Evolutionary conservation across 441 rosid genomes (phyloP), one percentile per base, ranked within the genome.

Genomic region (Arabidopsis hybrid): DNA sequence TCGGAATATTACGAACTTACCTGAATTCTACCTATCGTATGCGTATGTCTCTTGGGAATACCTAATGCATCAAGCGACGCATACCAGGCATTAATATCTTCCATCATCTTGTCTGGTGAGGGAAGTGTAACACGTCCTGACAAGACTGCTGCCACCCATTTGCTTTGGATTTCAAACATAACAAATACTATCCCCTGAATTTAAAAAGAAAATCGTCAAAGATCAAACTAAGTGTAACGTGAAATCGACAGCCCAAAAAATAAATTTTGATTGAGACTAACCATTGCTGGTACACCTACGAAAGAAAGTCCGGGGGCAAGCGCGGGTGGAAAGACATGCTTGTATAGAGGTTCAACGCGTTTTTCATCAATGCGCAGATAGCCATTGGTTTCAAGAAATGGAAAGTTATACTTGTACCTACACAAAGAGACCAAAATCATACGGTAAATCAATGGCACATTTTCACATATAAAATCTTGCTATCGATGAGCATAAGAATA

Each of bases 301-400:
- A 91, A 91, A 13, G 97, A 91, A 64, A 93, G 88, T 74, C 83
- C 56, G 0, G 92, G 97, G 5, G 97, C 87, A 63, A 83, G 75
- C 14, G 29, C 72, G 0, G 92, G 91, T 8, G 96, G 91, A 42
- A 92, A 90, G 26, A 88, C 75, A 34, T 92, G 94, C 80, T 89
- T 86, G 85, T 92, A 87, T 6, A 88, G 62, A 14, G 92, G 94
- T 8, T 82, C 92, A 0, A 92, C 84, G 13, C 91, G 80, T 74
- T 87, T 88, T 31, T 88, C 93, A 42, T 88, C 94, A 57, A 87
- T 82, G 2, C 71, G 80, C 65, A 92, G 79, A 51, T 82, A 67
- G 59, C 91, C 96, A 32, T 82, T 79, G 49, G 87, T 92, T 69
- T 86, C 87, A 5, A 92, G 90, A 72, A 92, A 92, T 31, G 89